Evolutionary conservation across 331 rosid genomes (phyloP).

Genomic region (Malus hybrid): DNA sequence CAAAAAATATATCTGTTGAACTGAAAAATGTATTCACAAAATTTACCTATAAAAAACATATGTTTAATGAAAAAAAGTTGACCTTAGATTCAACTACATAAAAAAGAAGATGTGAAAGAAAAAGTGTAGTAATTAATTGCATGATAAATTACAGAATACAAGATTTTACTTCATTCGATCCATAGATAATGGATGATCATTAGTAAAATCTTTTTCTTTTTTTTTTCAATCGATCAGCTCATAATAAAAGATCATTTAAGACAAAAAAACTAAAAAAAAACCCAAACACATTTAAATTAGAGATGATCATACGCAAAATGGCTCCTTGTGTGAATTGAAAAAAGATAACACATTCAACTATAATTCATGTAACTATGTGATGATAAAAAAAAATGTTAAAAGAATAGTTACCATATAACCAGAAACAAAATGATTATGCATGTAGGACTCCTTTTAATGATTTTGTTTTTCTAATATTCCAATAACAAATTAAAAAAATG

Average conservation of each 20-base stretch:
- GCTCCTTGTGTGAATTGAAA: neutral
- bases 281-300: neutral
- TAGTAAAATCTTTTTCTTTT: neutral
- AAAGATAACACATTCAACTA: neutral
- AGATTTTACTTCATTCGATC: neutral
- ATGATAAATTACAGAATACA: neutral
- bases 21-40: neutral
- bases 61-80: neutral
- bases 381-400: neutral
- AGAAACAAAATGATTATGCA: neutral
- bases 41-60: no score
- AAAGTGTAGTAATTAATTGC: neutral
- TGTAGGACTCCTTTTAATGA: conserved; percentile 1
- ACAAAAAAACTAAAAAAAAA: neutral
- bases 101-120: neutral
- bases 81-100: neutral
- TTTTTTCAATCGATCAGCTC: neutral
- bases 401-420: neutral
- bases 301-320: neutral
- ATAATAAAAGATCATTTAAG: neutral
- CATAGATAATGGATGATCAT: neutral
- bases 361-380: neutral
- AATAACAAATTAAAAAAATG: no score
- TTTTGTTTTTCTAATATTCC: no score
- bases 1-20: neutral